These are phyloP conservation scores for Kluyveromyces nonfermentans DNA, from an alignment of 805 yeast species.

Conservation along the genomic window DNA sequence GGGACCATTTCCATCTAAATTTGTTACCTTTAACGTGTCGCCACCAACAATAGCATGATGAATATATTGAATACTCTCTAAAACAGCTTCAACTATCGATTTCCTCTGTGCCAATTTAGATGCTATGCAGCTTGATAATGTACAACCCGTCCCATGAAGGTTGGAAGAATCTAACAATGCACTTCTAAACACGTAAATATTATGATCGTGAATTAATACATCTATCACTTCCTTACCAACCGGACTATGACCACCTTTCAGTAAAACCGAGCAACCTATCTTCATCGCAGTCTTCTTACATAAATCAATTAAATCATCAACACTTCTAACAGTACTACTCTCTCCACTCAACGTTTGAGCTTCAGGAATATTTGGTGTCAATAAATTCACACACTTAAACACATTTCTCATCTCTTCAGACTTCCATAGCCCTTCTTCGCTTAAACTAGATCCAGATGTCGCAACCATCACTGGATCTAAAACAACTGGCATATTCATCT, in stretches of 20 bases:
- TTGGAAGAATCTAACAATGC: slow-evolving; percentile 37
- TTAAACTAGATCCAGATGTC: slow-evolving; percentile 61
- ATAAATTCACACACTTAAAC: slow-evolving; percentile 44
- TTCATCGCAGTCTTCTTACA: slow-evolving; percentile 33
- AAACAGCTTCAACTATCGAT: slow-evolving; percentile 40
- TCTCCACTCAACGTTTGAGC: slow-evolving; percentile 36
- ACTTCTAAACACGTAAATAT: slow-evolving; percentile 39
- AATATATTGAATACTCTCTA: slow-evolving; percentile 52
- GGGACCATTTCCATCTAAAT: slow-evolving; percentile 59
- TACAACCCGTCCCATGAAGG: slow-evolving; percentile 90
- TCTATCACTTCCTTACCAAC: slow-evolving; percentile 41
- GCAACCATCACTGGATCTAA: slow-evolving; percentile 83
- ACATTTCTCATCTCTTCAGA: slow-evolving; percentile 33
- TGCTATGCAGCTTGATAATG: slow-evolving; percentile 72
- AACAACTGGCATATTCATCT: slow-evolving; percentile 39
- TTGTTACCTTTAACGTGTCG: slow-evolving; percentile 19
- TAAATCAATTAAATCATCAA: slow-evolving; percentile 34
- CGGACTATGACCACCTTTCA: slow-evolving; percentile 77
- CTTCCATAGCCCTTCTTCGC: slow-evolving; percentile 31
- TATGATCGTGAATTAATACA: slow-evolving; percentile 36
- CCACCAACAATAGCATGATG: slow-evolving; percentile 51
- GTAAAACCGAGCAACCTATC: slow-evolving; percentile 45
- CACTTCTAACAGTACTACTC: slow-evolving; percentile 20
- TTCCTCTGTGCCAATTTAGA: slow-evolving; percentile 57
- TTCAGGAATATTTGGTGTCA: slow-evolving; percentile 73